phyloP scores from a whole-genome alignment of 2,329 filamentous ascomycete genomes.

The Colletotrichum eremochloae region DNA sequence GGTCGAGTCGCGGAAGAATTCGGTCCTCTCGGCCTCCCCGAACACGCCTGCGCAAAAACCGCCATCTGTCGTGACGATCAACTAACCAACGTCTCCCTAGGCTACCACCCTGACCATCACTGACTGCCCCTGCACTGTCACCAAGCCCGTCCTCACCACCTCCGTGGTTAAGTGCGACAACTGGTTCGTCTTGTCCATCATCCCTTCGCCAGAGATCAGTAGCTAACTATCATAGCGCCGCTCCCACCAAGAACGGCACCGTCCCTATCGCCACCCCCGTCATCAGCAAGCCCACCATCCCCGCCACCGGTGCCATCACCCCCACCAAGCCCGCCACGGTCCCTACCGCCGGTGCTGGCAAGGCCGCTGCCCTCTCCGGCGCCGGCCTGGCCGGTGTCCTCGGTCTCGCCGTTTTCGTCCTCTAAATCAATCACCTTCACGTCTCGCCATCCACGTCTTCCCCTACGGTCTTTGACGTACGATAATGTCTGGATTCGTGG shows the following conservation, averaged over 20 bases:
- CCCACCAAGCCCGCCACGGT: constrained; percentile 51
- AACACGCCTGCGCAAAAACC: background rate
- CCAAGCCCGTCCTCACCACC: constrained; percentile 68
- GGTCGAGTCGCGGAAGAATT: constrained; percentile 36
- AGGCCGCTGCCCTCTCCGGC: constrained; percentile 68
- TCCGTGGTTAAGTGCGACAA: constrained; percentile 66
- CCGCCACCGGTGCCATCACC: constrained; percentile 49
- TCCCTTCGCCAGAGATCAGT: background rate
- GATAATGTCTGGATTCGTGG: constrained; percentile 57
- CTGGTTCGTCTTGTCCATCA: constrained; percentile 56
- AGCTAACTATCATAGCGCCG: constrained; percentile 36
- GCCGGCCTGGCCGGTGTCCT: constrained; percentile 72
- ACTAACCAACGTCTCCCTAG: constrained; percentile 53
- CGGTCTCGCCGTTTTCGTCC: constrained; percentile 69
- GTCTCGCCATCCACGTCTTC: constrained; percentile 52
- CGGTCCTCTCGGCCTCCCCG: background rate
- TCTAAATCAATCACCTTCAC: constrained; percentile 64
- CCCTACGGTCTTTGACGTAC: constrained; percentile 58
- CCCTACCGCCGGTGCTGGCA: constrained; percentile 69
- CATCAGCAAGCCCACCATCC: constrained; percentile 48
- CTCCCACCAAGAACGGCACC: constrained; percentile 43
- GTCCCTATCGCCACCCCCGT: constrained; percentile 47
- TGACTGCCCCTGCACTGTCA: constrained; percentile 78
- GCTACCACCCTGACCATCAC: constrained; percentile 79
- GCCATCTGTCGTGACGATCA: constrained; percentile 42